These are phyloP conservation scores for Mayamaea pseudoterrestris DNA, from an alignment of 108 stramenopile species.

Conservation along the genomic window DNA sequence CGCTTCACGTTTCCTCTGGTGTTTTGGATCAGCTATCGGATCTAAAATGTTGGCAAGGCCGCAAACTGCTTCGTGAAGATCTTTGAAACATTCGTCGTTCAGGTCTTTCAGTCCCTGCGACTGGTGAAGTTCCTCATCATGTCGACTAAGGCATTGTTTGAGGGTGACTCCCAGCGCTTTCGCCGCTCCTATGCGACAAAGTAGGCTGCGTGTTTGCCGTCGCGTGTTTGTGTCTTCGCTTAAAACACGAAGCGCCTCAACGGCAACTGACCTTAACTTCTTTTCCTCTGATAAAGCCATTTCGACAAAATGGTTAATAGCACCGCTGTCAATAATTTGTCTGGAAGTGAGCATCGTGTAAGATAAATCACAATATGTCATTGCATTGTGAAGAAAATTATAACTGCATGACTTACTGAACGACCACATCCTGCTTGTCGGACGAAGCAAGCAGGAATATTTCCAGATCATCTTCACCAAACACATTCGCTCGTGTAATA, in stretches of 20 bases:
- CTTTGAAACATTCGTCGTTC: constrained; percentile 13
- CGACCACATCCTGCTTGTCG: constrained; percentile 14
- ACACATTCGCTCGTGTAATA: constrained; percentile 17
- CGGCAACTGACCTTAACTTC: constrained; percentile 28
- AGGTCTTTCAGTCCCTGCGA: background rate
- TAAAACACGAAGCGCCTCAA: constrained; percentile 39
- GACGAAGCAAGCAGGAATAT: constrained; percentile 1
- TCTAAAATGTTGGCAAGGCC: constrained; percentile 46
- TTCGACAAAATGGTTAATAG: constrained; percentile 35
- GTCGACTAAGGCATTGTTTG: constrained; percentile 7
- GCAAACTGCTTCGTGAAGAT: constrained; percentile 33
- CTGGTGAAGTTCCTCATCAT: background rate
- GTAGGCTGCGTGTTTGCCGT: constrained; percentile 25
- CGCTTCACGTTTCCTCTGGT: no score
- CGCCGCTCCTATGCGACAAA: constrained; percentile 35
- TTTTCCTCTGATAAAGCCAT: constrained; percentile 28
- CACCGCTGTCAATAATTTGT: constrained; percentile 47
- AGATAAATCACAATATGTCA: background rate
- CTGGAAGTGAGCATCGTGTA: constrained; percentile 27
- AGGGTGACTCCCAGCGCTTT: constrained; percentile 32
- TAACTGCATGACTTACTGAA: constrained; percentile 25
- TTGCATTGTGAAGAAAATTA: background rate
- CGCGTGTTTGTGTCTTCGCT: constrained; percentile 37
- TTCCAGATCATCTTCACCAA: constrained; percentile 4
- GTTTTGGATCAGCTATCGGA: constrained; percentile 12